A percentile compares a stretch with the other conserved stretches of the same genome.
These are phyloP conservation scores for Nitzschia sp. DNA, from an alignment of 108 stramenopile genomes.

Conservation along the genomic window DNA sequence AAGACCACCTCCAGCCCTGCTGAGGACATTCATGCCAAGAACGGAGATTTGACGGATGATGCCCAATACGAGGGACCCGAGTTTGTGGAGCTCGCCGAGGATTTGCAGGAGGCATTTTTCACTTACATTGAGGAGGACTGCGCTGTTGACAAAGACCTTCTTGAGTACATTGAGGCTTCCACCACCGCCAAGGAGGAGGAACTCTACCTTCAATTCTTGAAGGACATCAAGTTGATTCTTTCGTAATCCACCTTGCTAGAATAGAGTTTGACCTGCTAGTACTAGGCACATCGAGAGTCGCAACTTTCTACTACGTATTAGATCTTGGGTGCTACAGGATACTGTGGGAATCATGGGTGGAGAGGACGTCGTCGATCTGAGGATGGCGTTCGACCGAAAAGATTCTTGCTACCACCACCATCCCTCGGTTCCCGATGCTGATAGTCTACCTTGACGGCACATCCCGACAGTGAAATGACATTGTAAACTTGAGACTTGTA, in stretches of 20 bases:
- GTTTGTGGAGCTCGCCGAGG: constrained; percentile 71
- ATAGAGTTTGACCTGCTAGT: not conserved
- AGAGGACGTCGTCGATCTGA: not conserved
- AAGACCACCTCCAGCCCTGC: constrained; percentile 18
- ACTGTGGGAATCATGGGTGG: not conserved
- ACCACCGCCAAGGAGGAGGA: constrained; percentile 71
- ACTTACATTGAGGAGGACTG: constrained; percentile 57
- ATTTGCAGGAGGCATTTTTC: constrained; percentile 62
- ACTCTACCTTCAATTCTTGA: constrained; percentile 50
- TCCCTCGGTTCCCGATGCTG: constrained; percentile 1
- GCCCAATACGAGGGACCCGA: constrained; percentile 74
- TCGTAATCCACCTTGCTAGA: constrained; percentile 2
- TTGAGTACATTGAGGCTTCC: constrained; percentile 74
- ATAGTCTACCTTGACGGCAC: constrained; percentile 38
- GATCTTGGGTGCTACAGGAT: no score
- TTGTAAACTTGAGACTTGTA: constrained; percentile 90
- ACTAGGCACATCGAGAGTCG: no score
- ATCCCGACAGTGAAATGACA: constrained; percentile 59
- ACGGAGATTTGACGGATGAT: constrained; percentile 22
- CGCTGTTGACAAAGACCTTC: constrained; percentile 63
- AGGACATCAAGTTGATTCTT: constrained; percentile 41
- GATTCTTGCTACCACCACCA: not conserved
- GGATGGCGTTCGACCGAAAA: not conserved
- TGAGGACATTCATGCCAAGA: constrained; percentile 31
- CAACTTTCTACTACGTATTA: no score